Conservation (phyloP, 2,329 filamentous ascomycete genomes). For the Curvularia verruculosa region DNA sequence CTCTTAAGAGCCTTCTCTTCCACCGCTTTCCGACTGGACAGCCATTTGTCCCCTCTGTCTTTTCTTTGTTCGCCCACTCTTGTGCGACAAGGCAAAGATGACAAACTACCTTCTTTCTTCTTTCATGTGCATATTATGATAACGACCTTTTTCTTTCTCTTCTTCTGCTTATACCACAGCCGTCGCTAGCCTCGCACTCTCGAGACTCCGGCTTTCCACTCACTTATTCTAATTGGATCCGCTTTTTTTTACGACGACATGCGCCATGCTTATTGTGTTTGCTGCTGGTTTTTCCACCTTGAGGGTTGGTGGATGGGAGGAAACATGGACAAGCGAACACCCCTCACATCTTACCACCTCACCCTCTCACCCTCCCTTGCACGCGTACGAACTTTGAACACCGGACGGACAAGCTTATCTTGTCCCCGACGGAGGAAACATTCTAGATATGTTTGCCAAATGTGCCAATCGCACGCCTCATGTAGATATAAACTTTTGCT, state of each 20-base stretch:
- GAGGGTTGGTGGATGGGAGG: not conserved
- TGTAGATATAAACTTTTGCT: not conserved
- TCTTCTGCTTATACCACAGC: constrained; percentile 13
- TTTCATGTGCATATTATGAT: constrained; percentile 41
- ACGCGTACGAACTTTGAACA: not conserved
- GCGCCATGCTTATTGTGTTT: constrained; percentile 20
- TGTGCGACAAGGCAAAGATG: not conserved
- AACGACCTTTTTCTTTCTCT: constrained; percentile 28
- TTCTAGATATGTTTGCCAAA: not conserved
- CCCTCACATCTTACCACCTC: not conserved
- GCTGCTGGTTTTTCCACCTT: constrained; percentile 22
- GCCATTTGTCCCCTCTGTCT: constrained; percentile 5
- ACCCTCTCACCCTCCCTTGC: not conserved
- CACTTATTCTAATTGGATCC: constrained; percentile 3
- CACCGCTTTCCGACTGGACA: constrained; percentile 1
- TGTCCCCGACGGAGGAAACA: not conserved
- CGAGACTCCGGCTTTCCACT: constrained; percentile 1
- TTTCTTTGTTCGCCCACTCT: not conserved
- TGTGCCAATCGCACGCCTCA: not conserved
- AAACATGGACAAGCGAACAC: not conserved
- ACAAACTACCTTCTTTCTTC: constrained; percentile 13
- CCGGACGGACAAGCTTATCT: not conserved
- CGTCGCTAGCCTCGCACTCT: not conserved
- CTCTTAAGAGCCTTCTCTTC: constrained; percentile 24
- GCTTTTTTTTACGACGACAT: constrained; percentile 2